Evolutionary conservation across 1,284 basidiomycete species (phyloP).

Genomic region (Bondarzewia mesenterica): DNA sequence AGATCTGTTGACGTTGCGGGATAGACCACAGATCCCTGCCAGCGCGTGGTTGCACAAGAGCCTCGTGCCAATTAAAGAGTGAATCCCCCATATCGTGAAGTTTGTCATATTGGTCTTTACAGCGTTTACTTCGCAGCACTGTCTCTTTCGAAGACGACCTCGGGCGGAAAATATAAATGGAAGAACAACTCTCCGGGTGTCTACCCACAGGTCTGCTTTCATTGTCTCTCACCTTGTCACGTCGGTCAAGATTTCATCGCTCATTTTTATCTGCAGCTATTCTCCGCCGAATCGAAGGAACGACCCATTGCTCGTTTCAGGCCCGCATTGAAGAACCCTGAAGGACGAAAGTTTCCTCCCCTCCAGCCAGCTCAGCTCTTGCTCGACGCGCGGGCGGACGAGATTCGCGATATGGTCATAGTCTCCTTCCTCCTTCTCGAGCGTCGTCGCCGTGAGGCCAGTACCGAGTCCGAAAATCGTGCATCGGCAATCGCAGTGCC

Average conservation of each 20-base stretch:
- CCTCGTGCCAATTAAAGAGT: conserved; percentile 36
- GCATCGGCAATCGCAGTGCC: not conserved
- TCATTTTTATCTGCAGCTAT: conserved; percentile 23
- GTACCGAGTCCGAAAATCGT: conserved; percentile 3
- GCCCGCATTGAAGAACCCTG: conserved; percentile 20
- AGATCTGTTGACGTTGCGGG: conserved; percentile 24
- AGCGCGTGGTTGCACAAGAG: conserved; percentile 36
- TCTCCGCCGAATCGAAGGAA: conserved; percentile 20
- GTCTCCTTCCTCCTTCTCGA: conserved; percentile 34
- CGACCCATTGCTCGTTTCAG: conserved; percentile 29
- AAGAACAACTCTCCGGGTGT: conserved; percentile 28
- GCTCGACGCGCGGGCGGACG: conserved; percentile 24
- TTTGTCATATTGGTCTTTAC: not conserved
- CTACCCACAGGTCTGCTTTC: conserved; percentile 24
- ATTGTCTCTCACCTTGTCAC: not conserved
- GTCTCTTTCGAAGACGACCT: conserved; percentile 29
- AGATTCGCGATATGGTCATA: conserved; percentile 29
- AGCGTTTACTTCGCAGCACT: conserved; percentile 17
- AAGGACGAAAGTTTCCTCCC: conserved; percentile 11
- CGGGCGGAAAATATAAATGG: conserved; percentile 31
- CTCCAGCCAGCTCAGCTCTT: conserved; percentile 21
- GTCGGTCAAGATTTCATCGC: not conserved
- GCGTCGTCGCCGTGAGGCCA: conserved; percentile 16
- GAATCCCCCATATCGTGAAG: conserved; percentile 11
- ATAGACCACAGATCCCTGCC: conserved; percentile 18